These are phyloP conservation scores for Neopestalotiopsis sp. DNA, from an alignment of 2,329 filamentous ascomycete species.

Conservation along the genomic window DNA sequence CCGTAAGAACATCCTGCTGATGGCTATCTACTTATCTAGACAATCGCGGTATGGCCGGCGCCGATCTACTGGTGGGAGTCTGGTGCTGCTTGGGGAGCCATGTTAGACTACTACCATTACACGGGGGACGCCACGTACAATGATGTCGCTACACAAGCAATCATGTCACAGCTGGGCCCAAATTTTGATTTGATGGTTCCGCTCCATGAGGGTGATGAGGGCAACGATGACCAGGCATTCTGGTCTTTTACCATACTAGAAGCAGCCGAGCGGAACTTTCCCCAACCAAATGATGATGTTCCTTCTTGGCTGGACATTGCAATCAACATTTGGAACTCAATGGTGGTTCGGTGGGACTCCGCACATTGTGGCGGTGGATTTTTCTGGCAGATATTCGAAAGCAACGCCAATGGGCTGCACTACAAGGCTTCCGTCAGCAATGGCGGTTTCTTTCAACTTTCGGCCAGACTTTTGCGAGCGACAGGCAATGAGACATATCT, in stretches of 20 bases:
- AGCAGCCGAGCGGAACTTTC: conserved; percentile 72
- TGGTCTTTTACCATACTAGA: conserved; percentile 73
- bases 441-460: conserved; percentile 82
- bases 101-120: conserved; percentile 74
- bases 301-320: conserved; percentile 72
- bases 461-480: conserved; percentile 74
- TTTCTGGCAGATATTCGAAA: conserved; percentile 80
- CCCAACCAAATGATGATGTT: conserved; percentile 59
- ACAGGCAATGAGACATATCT: conserved; percentile 70
- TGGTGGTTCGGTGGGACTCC: conserved; percentile 73
- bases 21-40: conserved; percentile 37
- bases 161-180: conserved; percentile 63
- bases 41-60: conserved; percentile 66
- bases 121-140: conserved; percentile 69
- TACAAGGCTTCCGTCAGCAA: conserved; percentile 88
- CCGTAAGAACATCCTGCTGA: background rate
- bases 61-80: conserved; percentile 70
- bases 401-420: conserved; percentile 74
- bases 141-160: conserved; percentile 60
- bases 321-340: conserved; percentile 75
- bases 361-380: conserved; percentile 73
- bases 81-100: conserved; percentile 69
- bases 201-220: conserved; percentile 62
- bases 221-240: conserved; percentile 79
- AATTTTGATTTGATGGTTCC: conserved; percentile 66